Base-by-base conservation (phyloP, 495 filamentous ascomycete genomes). In the Collariella sp. region DNA sequence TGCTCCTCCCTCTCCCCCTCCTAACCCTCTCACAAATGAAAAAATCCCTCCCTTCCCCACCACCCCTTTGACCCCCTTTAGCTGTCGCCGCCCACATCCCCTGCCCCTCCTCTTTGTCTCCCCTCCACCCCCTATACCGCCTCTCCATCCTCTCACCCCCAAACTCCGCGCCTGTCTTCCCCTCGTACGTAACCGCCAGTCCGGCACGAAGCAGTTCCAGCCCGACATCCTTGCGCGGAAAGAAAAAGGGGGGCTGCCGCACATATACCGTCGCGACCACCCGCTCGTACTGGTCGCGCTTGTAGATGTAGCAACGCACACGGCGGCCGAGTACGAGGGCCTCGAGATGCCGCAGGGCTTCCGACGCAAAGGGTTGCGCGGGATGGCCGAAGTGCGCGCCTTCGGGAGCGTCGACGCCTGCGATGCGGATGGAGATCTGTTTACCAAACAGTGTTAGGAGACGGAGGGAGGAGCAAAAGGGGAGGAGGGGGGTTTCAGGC, bases 321-420 rank as follows among this genome's bases (percentile, higher is more conserved):
- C 82, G 82, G n/a, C 79, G 79, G 34, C 81, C 73, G 13, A 82
- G 70, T n/a, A 96, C 75, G 63, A 89, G 90, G 12, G 68, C 68
- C 15, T 79, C 80, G 34, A 98, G 77, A 83, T 86, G 96, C 24
- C 75, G 65, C 23, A 90, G 73, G 18, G 94, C 89, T 62, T 97
- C 90, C 19, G 79, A 76, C 3, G 87, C 79, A 63, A 79, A 86
- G 3, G 91, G 93, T 67, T 98, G 93, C 24, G 84, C 88, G 1
- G 88, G 84, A 18, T 81, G 79, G 31, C 93, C 93, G 66, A 95
- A 98, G 68, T 98, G 94, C 3, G 89, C 86, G 36, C 85, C 70
- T 71, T 98, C 93, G 1, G 93, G 93, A 16, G 93, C 94, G 64
- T 98, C 93, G 42, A 97, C 68, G 34, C 93, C 93, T 7, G 93